phyloP scores from a whole-genome alignment of 176 grass and related monocot genomes.

The Elymus sibiricus region DNA sequence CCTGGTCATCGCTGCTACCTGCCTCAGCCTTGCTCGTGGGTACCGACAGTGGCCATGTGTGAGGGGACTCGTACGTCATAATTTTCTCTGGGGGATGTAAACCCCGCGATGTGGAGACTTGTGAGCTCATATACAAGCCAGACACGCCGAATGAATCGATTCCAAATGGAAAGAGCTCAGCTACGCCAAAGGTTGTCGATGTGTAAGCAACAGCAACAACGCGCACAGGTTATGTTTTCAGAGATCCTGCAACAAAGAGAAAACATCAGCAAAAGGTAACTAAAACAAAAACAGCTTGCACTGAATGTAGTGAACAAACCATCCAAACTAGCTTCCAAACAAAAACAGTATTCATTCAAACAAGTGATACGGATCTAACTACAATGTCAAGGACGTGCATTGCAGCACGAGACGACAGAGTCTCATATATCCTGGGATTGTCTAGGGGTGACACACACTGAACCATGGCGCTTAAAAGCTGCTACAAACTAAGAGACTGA shows the following conservation, averaged over 20 bases:
- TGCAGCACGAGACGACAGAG: not conserved
- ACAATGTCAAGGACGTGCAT: not conserved
- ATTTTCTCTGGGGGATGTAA: constrained; percentile 32
- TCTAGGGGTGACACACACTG: not conserved
- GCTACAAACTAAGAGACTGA: not conserved
- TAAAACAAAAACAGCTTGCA: not conserved
- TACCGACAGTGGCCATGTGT: constrained; percentile 32
- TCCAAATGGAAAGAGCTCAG: not conserved
- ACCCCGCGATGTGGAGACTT: constrained; percentile 46
- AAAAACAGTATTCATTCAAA: not conserved
- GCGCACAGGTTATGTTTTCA: not conserved
- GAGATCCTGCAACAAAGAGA: not conserved
- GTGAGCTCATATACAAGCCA: constrained; percentile 50
- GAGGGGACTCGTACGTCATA: constrained; percentile 39
- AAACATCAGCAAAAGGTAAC: not conserved
- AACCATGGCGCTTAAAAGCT: not conserved
- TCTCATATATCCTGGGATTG: not conserved
- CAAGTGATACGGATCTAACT: not conserved
- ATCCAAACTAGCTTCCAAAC: not conserved
- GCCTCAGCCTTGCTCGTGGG: constrained; percentile 35
- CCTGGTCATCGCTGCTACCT: constrained; percentile 31
- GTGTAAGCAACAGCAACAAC: not conserved
- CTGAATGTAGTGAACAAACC: not conserved
- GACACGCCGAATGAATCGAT: not conserved
- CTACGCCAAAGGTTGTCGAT: not conserved